These are phyloP conservation scores for Phaeolepiota aurea DNA, from an alignment of 768 basidiomycete species.

Conservation along the genomic window DNA sequence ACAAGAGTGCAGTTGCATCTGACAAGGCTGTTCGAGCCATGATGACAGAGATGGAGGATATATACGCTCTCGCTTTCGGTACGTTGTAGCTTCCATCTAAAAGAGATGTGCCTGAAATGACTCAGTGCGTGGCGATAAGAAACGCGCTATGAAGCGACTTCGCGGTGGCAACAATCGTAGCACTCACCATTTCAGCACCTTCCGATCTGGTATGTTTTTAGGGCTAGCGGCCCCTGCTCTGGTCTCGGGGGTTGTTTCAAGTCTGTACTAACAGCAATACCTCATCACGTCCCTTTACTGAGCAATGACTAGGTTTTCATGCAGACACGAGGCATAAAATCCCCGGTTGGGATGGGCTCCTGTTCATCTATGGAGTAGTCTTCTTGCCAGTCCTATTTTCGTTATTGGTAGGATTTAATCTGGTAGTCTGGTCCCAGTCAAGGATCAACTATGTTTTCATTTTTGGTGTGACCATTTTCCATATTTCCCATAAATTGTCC, in stretches of 20 bases:
- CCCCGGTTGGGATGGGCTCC: conserved; percentile 62
- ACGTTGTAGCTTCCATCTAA: conserved; percentile 18
- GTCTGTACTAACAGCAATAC: conserved; percentile 25
- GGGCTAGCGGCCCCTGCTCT: conserved; percentile 70
- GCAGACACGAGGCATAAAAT: conserved; percentile 41
- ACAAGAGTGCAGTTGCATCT: conserved; percentile 59
- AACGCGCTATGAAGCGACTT: conserved; percentile 63
- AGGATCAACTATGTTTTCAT: conserved; percentile 94
- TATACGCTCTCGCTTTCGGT: conserved; percentile 78
- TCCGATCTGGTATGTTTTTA: conserved; percentile 64
- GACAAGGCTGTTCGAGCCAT: conserved; percentile 52
- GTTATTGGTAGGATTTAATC: conserved; percentile 74
- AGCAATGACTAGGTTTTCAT: conserved; percentile 42
- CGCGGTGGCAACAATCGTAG: conserved; percentile 42
- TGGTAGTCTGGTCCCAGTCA: conserved; percentile 65
- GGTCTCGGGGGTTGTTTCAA: conserved; percentile 50
- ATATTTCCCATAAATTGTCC: not conserved
- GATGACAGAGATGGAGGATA: conserved; percentile 67
- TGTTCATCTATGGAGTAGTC: conserved; percentile 73
- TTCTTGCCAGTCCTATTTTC: conserved; percentile 69
- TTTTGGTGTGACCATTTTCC: conserved; percentile 45
- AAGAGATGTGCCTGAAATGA: not conserved
- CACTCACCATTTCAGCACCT: conserved; percentile 63
- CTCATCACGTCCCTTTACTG: not conserved
- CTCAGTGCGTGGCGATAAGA: conserved; percentile 60